Percentiles rank a stretch among this genome's conserved stretches.
Conservation (phyloP, 768 basidiomycete genomes). For the Boletellus ananiceps region DNA sequence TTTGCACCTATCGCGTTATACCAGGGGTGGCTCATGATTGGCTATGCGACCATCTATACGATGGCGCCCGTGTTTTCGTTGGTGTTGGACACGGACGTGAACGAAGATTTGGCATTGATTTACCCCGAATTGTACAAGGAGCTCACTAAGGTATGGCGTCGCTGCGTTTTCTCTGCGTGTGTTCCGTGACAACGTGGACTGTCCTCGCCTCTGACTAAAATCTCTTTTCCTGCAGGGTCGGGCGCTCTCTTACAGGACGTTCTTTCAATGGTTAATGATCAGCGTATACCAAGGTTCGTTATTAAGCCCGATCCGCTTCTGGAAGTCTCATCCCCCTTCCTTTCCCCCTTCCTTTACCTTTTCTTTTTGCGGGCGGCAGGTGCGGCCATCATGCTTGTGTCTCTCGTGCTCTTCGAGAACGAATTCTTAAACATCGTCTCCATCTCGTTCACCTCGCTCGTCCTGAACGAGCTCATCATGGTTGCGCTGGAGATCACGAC, state of each 20-base stretch:
- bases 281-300: constrained; percentile 89
- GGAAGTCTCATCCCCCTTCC: not conserved
- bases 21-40: constrained; percentile 97
- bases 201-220: too few species aligned
- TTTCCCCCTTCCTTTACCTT: not conserved
- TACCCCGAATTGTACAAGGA: constrained; percentile 99
- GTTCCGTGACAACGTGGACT: not conserved
- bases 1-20: constrained; percentile 96
- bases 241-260: constrained; percentile 93
- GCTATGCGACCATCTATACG: constrained; percentile 93
- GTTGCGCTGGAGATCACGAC: constrained; percentile 97
- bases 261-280: constrained; percentile 97
- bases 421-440: constrained; percentile 98
- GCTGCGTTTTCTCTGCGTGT: not conserved
- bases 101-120: constrained; percentile 87
- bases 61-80: constrained; percentile 99
- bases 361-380: constrained; percentile 41
- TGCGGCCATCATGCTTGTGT: constrained; percentile 98
- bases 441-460: constrained; percentile 94
- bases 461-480: constrained; percentile 98
- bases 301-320: not conserved
- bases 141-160: constrained; percentile 73
- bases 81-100: constrained; percentile 93
- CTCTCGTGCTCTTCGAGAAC: constrained; percentile 91
- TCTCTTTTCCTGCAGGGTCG: constrained; percentile 61